These are phyloP conservation scores for Diversispora eburnea DNA, from an alignment of 192 early-diverging fungal genomes.

Conservation along the genomic window DNA sequence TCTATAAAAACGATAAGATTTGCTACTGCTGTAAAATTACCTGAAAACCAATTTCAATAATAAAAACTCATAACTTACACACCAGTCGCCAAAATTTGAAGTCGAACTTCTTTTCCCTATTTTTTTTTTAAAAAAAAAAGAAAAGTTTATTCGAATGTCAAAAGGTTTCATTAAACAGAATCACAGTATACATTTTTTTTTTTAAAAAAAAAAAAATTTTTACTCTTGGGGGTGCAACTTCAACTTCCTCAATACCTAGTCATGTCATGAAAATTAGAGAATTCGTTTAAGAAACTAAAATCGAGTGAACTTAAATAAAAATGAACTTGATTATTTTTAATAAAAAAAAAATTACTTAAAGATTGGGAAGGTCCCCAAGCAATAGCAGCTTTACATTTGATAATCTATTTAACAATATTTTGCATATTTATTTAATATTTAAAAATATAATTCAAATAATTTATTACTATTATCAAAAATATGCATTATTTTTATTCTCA, in stretches of 20 bases:
- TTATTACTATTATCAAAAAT: not conserved
- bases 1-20: constrained; percentile 29
- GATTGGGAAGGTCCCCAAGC: constrained; percentile 94
- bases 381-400: constrained; percentile 88
- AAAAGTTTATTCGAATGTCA: too few species aligned
- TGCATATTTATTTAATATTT: not conserved
- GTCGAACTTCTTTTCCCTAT: constrained; percentile 77
- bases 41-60: not conserved
- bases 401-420: constrained; percentile 34
- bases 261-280: not conserved
- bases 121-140: not conserved
- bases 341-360: constrained; percentile 63
- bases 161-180: not conserved
- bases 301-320: not conserved
- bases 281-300: not conserved
- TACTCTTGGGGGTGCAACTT: constrained; percentile 90
- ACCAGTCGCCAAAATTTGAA: constrained; percentile 89
- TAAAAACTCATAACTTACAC: constrained; percentile 48
- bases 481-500: not conserved
- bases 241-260: constrained; percentile 87
- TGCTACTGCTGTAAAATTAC: constrained; percentile 17
- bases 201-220: not conserved
- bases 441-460: not conserved
- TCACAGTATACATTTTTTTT: not conserved
- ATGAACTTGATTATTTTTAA: not conserved